These are phyloP conservation scores for Arabis hirsuta DNA, from an alignment of 345 rosid genomes.

Conservation along the genomic window DNA sequence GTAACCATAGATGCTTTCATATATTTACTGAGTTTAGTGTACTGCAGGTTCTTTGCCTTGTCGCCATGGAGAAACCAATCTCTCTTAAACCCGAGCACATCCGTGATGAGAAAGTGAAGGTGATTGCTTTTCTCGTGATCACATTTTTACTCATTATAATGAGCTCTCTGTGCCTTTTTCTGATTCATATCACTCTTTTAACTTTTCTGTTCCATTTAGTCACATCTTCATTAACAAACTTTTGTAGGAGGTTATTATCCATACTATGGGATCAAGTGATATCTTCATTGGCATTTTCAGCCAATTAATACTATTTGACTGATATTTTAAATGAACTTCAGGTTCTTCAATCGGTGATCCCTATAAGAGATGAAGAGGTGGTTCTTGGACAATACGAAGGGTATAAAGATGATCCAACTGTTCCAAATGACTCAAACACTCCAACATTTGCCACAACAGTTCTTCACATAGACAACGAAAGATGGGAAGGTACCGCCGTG, in stretches of 20 bases:
- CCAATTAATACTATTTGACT: constrained; percentile 28
- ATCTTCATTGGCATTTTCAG: constrained; percentile 16
- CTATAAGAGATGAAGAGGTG: constrained; percentile 90
- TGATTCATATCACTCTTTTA: background rate
- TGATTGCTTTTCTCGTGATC: constrained; percentile 31
- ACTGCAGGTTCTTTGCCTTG: constrained; percentile 84
- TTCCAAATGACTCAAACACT: constrained; percentile 88
- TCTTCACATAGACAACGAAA: constrained; percentile 87
- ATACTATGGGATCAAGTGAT: constrained; percentile 2
- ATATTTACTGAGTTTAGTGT: constrained; percentile 29
- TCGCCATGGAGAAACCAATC: constrained; percentile 97
- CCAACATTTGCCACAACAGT: constrained; percentile 91
- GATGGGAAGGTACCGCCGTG: constrained; percentile 90
- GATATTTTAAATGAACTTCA: constrained; percentile 41
- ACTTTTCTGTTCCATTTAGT: constrained; percentile 6
- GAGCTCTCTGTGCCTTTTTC: background rate
- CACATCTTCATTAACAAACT: background rate
- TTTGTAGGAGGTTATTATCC: background rate
- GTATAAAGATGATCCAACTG: constrained; percentile 92
- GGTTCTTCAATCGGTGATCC: constrained; percentile 95
- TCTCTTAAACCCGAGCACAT: constrained; percentile 98
- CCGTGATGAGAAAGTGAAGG: constrained; percentile 99
- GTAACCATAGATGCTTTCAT: constrained; percentile 14
- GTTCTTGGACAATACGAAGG: constrained; percentile 97
- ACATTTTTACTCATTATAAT: constrained; percentile 7